phyloP scores from a whole-genome alignment of 257 asterid species.

The Primulina huaijiensis region DNA sequence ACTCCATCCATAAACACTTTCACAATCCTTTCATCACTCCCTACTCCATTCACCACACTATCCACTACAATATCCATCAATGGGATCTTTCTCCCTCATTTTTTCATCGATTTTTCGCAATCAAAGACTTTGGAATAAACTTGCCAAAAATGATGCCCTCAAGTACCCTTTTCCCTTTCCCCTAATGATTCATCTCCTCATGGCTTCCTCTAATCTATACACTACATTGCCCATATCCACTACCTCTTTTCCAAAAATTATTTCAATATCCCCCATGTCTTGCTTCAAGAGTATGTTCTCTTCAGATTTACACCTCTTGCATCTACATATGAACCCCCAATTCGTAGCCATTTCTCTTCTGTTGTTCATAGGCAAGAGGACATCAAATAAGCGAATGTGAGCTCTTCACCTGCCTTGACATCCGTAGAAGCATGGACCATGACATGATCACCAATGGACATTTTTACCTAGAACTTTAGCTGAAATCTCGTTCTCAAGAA shows the following conservation, averaged over 20 bases:
- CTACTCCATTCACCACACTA: constrained; percentile 63
- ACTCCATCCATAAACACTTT: constrained; percentile 47
- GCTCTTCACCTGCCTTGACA: constrained; percentile 77
- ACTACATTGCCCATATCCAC: constrained; percentile 63
- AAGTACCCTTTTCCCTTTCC: constrained; percentile 71
- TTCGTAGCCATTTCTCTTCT: constrained; percentile 48
- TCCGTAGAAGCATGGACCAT: constrained; percentile 69
- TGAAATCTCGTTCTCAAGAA: constrained; percentile 62
- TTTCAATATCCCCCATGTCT: constrained; percentile 61
- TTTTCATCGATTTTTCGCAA: constrained; percentile 58
- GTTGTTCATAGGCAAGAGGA: constrained; percentile 37
- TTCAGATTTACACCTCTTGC: constrained; percentile 64
- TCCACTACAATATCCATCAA: constrained; percentile 49
- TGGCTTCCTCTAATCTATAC: constrained; percentile 70
- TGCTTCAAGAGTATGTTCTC: constrained; percentile 37
- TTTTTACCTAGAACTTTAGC: constrained; percentile 59
- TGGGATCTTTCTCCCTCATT: constrained; percentile 76
- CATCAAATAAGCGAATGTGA: constrained; percentile 66
- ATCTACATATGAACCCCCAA: constrained; percentile 76
- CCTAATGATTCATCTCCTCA: constrained; percentile 65
- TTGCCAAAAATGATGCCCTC: constrained; percentile 78
- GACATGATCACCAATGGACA: constrained; percentile 65
- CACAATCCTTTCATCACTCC: constrained; percentile 67
- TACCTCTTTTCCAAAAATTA: constrained; percentile 40
- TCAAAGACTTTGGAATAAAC: constrained; percentile 53